Percentiles rank a stretch among this genome's conserved stretches.
phyloP scores from a whole-genome alignment of 140 eudicot species.

The Stevia rebaudiana region DNA sequence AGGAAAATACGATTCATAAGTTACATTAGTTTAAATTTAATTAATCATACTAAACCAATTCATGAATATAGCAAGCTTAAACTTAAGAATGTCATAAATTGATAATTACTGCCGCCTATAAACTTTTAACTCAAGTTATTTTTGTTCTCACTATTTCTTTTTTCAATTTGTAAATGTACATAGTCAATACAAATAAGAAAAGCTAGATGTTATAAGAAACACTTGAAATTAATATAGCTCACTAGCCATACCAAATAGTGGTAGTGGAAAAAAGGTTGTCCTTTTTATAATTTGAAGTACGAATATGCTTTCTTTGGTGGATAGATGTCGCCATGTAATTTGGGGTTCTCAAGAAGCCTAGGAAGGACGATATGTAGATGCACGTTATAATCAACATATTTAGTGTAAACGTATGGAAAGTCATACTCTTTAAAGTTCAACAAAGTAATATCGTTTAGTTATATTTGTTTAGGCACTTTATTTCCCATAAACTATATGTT shows the following conservation, averaged over 20 bases:
- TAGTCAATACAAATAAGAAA: not conserved
- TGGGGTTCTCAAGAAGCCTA: not conserved
- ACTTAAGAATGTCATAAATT: no score
- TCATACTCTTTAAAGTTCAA: not conserved
- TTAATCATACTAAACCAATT: no score
- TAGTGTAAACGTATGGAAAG: not conserved
- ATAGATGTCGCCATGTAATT: constrained; percentile 18
- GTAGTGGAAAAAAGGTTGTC: constrained; percentile 12
- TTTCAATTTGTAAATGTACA: not conserved
- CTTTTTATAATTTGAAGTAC: constrained; percentile 1
- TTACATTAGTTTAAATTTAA: no score
- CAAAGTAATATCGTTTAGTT: not conserved
- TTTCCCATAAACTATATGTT: not conserved
- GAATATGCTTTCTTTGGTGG: constrained; percentile 2
- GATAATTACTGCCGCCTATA: no score
- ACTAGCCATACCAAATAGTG: constrained; percentile 6
- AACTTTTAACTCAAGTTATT: no score
- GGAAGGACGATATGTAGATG: not conserved
- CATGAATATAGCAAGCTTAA: no score
- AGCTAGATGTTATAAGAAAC: not conserved
- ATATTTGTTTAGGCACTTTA: not conserved
- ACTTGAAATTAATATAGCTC: not conserved
- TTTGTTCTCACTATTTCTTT: no score
- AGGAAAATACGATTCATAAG: no score
- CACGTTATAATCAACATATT: not conserved